Conservation (phyloP, 1,284 basidiomycete species). For the Pseudozyma sp. region DNA sequence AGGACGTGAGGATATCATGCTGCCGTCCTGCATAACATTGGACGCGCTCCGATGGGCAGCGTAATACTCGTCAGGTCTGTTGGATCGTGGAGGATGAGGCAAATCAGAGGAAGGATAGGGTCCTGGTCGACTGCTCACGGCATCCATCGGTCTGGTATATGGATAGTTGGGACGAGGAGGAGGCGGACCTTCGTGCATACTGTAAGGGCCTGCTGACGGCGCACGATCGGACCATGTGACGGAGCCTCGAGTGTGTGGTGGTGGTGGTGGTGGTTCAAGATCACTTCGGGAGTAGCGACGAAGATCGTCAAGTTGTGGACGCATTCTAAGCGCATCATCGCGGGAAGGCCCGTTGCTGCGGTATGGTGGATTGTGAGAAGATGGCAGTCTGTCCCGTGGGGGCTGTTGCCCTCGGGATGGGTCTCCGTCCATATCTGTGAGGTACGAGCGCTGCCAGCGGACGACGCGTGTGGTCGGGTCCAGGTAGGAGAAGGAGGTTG, state of each 20-base stretch:
- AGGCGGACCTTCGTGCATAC: conserved; percentile 9
- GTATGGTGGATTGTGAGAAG: conserved; percentile 18
- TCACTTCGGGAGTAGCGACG: conserved; percentile 25
- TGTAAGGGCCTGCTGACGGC: neutral
- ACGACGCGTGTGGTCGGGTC: neutral
- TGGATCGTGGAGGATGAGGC: conserved; percentile 21
- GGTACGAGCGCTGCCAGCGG: neutral
- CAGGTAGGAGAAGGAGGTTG: no score
- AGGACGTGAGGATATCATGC: conserved; percentile 11
- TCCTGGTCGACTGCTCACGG: conserved; percentile 8
- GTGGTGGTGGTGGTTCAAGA: conserved; percentile 11
- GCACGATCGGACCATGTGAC: conserved; percentile 24
- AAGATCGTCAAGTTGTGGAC: conserved; percentile 11
- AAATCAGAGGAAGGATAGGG: conserved; percentile 24
- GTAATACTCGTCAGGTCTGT: conserved; percentile 27
- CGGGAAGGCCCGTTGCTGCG: neutral
- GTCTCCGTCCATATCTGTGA: conserved; percentile 28
- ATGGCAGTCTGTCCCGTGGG: conserved; percentile 15
- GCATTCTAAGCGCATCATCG: conserved; percentile 21
- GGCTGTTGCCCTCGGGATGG: conserved; percentile 19
- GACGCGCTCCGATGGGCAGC: conserved; percentile 6
- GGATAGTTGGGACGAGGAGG: conserved; percentile 2
- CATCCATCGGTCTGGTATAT: conserved; percentile 11
- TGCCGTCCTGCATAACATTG: conserved; percentile 6
- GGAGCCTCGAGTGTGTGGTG: neutral